phyloP scores from a whole-genome alignment of 2,329 filamentous ascomycete genomes.

The Penicillium decumbens region DNA sequence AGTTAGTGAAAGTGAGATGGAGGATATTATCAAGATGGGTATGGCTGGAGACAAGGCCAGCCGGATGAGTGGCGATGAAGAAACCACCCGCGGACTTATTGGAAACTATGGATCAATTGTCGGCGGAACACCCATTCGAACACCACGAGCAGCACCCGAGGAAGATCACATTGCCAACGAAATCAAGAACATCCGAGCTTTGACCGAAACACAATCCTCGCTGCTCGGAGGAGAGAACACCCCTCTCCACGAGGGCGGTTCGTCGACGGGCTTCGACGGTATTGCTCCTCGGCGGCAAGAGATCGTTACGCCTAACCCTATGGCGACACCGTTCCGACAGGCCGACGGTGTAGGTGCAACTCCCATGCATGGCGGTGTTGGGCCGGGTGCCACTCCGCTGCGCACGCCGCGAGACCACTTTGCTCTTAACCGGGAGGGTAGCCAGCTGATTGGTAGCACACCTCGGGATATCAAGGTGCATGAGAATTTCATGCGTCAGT shows the following conservation, averaged over 20 bases:
- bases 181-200: slow-evolving; percentile 83
- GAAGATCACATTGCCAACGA: slow-evolving; percentile 97
- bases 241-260: slow-evolving; percentile 72
- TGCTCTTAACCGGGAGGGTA: slow-evolving; percentile 68
- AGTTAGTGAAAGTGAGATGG: slow-evolving; percentile 85
- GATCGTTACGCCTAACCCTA: slow-evolving; percentile 87
- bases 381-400: slow-evolving; percentile 74
- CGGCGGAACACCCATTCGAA: slow-evolving; percentile 80
- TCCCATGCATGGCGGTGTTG: slow-evolving; percentile 53
- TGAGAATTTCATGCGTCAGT: slow-evolving; percentile 63
- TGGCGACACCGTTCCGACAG: slow-evolving; percentile 80
- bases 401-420: slow-evolving; percentile 85
- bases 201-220: slow-evolving; percentile 91
- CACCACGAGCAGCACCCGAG: slow-evolving; percentile 82
- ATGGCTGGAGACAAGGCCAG: slow-evolving; percentile 86
- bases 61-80: slow-evolving; percentile 66
- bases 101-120: slow-evolving; percentile 82
- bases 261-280: slow-evolving; percentile 83
- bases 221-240: slow-evolving; percentile 92
- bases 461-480: slow-evolving; percentile 69
- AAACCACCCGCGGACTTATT: slow-evolving; percentile 81
- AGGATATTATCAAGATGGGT: slow-evolving; percentile 98
- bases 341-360: slow-evolving; percentile 65
- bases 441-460: slow-evolving; percentile 67
- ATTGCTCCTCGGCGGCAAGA: slow-evolving; percentile 74